A percentile compares a stretch with the other conserved stretches of the same genome.
Conservation (phyloP, 371 early-diverging fungal species). For the Zopfochytrium polystomum region DNA sequence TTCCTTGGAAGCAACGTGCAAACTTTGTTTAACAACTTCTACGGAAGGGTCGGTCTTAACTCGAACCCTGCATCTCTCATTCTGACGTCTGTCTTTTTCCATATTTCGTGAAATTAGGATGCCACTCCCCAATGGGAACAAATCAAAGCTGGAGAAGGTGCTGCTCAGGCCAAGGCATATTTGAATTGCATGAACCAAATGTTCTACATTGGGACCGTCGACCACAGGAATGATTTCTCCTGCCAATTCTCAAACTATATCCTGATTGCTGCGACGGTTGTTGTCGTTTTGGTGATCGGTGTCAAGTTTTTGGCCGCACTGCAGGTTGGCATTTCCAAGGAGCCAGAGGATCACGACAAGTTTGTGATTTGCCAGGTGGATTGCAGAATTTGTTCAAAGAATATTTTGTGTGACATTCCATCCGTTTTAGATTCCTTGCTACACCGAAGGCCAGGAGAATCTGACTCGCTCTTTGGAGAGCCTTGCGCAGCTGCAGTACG, state of each 20-base stretch:
- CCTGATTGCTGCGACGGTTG: constrained; percentile 69
- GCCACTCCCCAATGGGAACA: constrained; percentile 26
- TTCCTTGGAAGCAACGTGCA: constrained; percentile 28
- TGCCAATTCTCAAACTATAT: constrained; percentile 90
- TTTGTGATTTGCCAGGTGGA: constrained; percentile 76
- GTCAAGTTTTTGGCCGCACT: constrained; percentile 87
- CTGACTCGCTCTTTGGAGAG: constrained; percentile 45
- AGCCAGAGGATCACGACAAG: too few species aligned
- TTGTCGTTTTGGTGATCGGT: constrained; percentile 80
- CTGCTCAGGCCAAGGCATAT: constrained; percentile 13
- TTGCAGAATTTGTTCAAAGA: background rate
- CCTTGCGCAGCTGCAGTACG: constrained; percentile 74
- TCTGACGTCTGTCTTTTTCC: constrained; percentile 1
- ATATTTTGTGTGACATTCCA: constrained; percentile 62
- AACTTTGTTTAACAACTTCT: constrained; percentile 19
- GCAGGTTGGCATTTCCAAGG: constrained; percentile 68
- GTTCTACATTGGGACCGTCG: constrained; percentile 87
- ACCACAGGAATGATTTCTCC: constrained; percentile 70
- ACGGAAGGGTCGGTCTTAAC: constrained; percentile 15
- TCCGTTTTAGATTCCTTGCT: constrained; percentile 85
- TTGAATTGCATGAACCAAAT: constrained; percentile 74
- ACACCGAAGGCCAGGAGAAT: constrained; percentile 89
- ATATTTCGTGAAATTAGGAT: constrained; percentile 14
- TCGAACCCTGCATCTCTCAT: too few species aligned
- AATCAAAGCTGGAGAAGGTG: constrained; percentile 14